Evolutionary conservation across 2,329 filamentous ascomycete genomes (phyloP), one percentile per base, ranked within the genome.

Genomic region (Xylaria arbuscula): DNA sequence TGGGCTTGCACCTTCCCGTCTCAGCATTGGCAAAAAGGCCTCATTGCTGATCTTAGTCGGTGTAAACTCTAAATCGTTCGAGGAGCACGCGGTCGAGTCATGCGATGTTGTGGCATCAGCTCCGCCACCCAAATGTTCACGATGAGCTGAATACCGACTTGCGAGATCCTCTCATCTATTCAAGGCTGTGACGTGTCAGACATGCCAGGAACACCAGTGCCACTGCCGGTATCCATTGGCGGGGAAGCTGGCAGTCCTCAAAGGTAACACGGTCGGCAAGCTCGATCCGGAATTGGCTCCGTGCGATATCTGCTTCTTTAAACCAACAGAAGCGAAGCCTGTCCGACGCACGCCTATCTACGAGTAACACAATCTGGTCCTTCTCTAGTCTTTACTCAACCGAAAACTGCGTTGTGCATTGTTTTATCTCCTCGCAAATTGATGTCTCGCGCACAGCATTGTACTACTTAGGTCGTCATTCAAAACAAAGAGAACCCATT

Each of bases 301-400:
- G n/a, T 69, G 66, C 34, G 64, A 68, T 56, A 24, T 64, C 57
- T 71, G 66, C 32, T 66, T 51, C 55, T 64, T 58, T 40, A 55
- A 68, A 55, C 24, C 61, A 36, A 56, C 51, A 38, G 38, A 59
- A 10, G 19, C 62, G 55, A 64, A 59, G n/a, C 6, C 24, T 17
- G 22, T 70, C 40, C 62, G 66, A 10, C 40, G 48, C 11, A 15
- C 8, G 2, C 64, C 64, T n/a, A 63, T 66, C 15, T 62, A 69
- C 34, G 62, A 64, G 48, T 67, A 69, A 28, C 58, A 59, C 19
- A 22, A 47, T n/a, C 54, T 66, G 24, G 47, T 50, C 47, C 34
- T 15, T 22, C 40, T 62, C 8, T 47, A 34, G 51, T 13, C 45
- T 10, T 28, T 47, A 15, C 11, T 57, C 19, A 58, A 58, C 34